A percentile compares a stretch with the other conserved stretches of the same genome.
Conservation (phyloP, 2,329 filamentous ascomycete genomes). For the Magnaporthiopsis incrustans region DNA sequence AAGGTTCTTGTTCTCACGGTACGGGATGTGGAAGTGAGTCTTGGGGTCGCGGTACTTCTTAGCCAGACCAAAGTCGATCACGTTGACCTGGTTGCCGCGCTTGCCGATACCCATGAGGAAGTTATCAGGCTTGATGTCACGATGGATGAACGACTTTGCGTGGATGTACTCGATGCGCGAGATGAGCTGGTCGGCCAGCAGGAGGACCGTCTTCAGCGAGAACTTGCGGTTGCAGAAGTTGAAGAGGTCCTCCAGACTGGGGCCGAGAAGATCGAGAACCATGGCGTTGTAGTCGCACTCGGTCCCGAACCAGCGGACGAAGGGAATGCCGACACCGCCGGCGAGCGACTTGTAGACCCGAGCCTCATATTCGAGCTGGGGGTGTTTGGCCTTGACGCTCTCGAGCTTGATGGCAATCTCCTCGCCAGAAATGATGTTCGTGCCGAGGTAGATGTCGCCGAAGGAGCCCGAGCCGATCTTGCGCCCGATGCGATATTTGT, state of each 20-base stretch:
- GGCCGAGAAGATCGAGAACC: constrained; percentile 94
- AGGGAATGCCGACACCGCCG: constrained; percentile 94
- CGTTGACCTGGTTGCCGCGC: constrained; percentile 98
- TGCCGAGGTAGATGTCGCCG: constrained; percentile 97
- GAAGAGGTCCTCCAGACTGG: constrained; percentile 95
- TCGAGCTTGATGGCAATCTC: constrained; percentile 99
- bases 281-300: constrained; percentile 99
- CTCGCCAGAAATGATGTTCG: constrained; percentile 98
- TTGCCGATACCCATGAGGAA: constrained; percentile 99
- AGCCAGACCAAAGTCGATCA: constrained; percentile 96
- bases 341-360: constrained; percentile 87
- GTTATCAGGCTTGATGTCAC: constrained; percentile 99
- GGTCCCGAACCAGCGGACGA: constrained; percentile 98
- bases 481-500: constrained; percentile 98
- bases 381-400: constrained; percentile 98
- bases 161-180: constrained; percentile 99
- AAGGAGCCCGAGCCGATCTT: constrained; percentile 98
- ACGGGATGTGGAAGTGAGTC: constrained; percentile 99
- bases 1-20: constrained; percentile 99
- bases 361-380: constrained; percentile 96
- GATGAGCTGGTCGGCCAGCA: constrained; percentile 95
- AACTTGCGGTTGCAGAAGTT: constrained; percentile 99
- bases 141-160: constrained; percentile 98
- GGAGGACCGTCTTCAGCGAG: constrained; percentile 93
- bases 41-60: constrained; percentile 99